Conservation (phyloP, 495 filamentous ascomycete genomes). For the Emericellopsis terricola region DNA sequence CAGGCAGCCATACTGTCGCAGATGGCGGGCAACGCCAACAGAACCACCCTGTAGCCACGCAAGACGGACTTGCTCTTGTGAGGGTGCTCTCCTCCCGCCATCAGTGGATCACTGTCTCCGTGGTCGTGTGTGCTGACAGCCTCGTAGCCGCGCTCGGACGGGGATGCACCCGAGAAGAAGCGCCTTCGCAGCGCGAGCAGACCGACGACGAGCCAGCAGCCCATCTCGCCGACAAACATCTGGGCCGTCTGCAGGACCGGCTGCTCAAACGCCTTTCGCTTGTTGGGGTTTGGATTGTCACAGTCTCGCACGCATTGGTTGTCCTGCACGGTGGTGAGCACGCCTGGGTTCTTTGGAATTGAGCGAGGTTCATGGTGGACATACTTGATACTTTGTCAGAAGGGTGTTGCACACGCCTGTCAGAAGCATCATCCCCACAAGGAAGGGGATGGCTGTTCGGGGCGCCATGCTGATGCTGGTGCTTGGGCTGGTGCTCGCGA, state of each 20-base stretch:
- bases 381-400: conserved; percentile 86
- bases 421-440: conserved; percentile 82
- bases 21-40: conserved; percentile 73
- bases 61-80: conserved; percentile 33
- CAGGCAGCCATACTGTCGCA: no score
- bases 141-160: conserved; percentile 41
- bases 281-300: conserved; percentile 50
- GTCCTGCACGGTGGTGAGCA: conserved; percentile 38
- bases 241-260: conserved; percentile 89
- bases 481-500: no score
- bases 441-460: conserved; percentile 49
- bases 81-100: no score
- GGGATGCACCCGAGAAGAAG: conserved; percentile 24
- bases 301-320: conserved; percentile 93
- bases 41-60: conserved; percentile 48
- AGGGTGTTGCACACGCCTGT: conserved; percentile 91
- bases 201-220: conserved; percentile 75
- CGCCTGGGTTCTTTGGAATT: no score
- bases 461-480: conserved; percentile 8
- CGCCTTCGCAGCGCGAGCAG: conserved; percentile 42
- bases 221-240: conserved; percentile 90
- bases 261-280: conserved; percentile 64
- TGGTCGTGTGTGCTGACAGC: conserved; percentile 31
- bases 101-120: conserved; percentile 28
- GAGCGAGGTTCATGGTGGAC: no score